phyloP scores from a whole-genome alignment of 2,329 filamentous ascomycete species.

The Pseudofabraea citricarpa region DNA sequence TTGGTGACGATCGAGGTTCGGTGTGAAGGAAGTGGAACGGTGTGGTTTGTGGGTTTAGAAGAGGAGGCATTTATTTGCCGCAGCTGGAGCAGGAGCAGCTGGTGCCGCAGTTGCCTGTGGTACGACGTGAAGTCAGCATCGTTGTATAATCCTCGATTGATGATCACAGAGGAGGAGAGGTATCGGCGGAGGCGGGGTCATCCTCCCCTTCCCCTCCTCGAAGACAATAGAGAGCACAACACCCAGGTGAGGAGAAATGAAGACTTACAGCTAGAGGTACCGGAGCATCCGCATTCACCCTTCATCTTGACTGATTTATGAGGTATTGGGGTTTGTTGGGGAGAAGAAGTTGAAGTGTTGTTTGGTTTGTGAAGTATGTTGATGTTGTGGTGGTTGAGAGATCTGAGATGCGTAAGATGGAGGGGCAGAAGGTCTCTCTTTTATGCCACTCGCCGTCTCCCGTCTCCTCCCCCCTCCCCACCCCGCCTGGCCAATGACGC shows the following conservation, averaged over 20 bases:
- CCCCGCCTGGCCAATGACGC: too few species aligned
- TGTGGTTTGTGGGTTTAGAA: neutral
- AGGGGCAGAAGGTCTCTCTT: too few species aligned
- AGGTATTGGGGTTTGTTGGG: neutral
- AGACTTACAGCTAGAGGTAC: slow-evolving; percentile 30
- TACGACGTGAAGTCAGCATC: neutral
- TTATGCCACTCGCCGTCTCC: too few species aligned
- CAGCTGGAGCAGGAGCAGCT: slow-evolving; percentile 31
- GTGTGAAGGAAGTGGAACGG: neutral
- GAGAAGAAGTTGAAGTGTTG: neutral
- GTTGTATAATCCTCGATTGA: neutral
- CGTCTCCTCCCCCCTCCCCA: too few species aligned
- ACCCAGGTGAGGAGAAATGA: slow-evolving; percentile 8
- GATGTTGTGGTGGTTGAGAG: too few species aligned
- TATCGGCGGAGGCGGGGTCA: neutral
- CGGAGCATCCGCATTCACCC: slow-evolving; percentile 34
- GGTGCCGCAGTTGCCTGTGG: slow-evolving; percentile 22
- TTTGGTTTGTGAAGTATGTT: too few species aligned
- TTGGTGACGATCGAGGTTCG: too few species aligned
- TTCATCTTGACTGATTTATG: slow-evolving; percentile 28
- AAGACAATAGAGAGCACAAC: slow-evolving; percentile 2
- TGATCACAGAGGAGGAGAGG: neutral
- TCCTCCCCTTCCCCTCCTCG: too few species aligned
- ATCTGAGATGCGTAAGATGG: too few species aligned
- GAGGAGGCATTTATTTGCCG: slow-evolving; percentile 28